Percentiles rank a stretch among this genome's conserved stretches.
Conservation (phyloP, 257 asterid species). For the Lithospermum erythrorhizon region DNA sequence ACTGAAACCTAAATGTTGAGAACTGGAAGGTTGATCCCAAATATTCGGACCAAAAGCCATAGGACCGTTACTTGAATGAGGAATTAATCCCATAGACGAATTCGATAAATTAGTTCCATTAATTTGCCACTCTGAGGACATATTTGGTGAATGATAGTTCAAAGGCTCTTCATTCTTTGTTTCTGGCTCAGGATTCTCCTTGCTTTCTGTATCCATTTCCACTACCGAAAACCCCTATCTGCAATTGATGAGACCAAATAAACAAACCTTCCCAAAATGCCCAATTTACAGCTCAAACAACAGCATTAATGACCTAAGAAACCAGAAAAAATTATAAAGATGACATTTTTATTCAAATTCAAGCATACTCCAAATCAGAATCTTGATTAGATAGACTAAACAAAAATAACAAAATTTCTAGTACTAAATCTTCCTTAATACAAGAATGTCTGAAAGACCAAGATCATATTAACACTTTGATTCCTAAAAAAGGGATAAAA, state of each 20-base stretch:
- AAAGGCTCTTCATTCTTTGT: conserved; percentile 32
- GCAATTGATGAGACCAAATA: neutral
- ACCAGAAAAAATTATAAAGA: neutral
- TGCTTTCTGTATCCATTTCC: conserved; percentile 37
- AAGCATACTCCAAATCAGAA: neutral
- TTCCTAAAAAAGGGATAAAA: conserved; percentile 1
- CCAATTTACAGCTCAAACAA: neutral
- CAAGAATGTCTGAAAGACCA: neutral
- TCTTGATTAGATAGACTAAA: neutral
- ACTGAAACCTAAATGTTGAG: conserved; percentile 42
- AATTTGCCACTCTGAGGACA: conserved; percentile 61
- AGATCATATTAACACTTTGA: neutral
- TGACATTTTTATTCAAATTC: neutral
- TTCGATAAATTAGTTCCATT: conserved; percentile 31
- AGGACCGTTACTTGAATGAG: conserved; percentile 17
- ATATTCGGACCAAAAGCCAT: conserved; percentile 24
- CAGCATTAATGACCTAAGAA: neutral
- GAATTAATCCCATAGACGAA: conserved; percentile 35
- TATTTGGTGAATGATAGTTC: conserved; percentile 31
- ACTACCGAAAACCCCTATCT: conserved; percentile 1
- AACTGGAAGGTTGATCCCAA: conserved; percentile 50
- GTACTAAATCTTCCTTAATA: neutral
- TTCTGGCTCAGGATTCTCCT: conserved; percentile 36
- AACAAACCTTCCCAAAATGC: conserved; percentile 6
- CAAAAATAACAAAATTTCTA: neutral